A percentile compares a stretch with the other conserved stretches of the same genome.
Conservation (phyloP, 225 moss, liverwort and hornwort species). For the Anthoceros angustus region DNA sequence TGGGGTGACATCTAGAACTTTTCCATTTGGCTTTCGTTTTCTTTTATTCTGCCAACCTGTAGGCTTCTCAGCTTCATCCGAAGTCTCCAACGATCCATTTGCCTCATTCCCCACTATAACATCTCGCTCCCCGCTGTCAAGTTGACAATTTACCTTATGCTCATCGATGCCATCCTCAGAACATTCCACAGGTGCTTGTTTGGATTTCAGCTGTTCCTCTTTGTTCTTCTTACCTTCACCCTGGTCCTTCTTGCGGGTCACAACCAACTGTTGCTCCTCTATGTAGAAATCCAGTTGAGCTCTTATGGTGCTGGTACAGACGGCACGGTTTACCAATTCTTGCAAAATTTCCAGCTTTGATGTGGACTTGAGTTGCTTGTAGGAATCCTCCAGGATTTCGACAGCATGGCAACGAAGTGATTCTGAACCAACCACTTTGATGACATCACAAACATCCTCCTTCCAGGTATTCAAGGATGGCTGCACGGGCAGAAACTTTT, state of each 20-base stretch:
- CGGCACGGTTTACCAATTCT: slow-evolving; percentile 51
- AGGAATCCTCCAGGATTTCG: slow-evolving; percentile 71
- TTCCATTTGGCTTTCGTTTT: slow-evolving; percentile 88
- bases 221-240: slow-evolving; percentile 59
- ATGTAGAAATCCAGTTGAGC: slow-evolving; percentile 86
- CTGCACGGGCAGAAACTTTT: slow-evolving; percentile 6
- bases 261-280: slow-evolving; percentile 61
- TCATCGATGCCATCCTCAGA: slow-evolving; percentile 31
- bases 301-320: slow-evolving; percentile 57
- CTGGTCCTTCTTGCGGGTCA: slow-evolving; percentile 52
- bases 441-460: slow-evolving; percentile 82
- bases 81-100: not conserved
- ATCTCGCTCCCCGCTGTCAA: not conserved
- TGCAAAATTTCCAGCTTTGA: slow-evolving; percentile 75
- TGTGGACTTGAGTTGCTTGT: slow-evolving; percentile 39
- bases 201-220: slow-evolving; percentile 51
- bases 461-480: slow-evolving; percentile 44
- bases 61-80: slow-evolving; percentile 37
- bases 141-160: slow-evolving; percentile 11
- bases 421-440: slow-evolving; percentile 61
- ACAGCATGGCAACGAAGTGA: slow-evolving; percentile 38
- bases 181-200: slow-evolving; percentile 30
- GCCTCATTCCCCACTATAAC: not conserved
- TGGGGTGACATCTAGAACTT: slow-evolving; percentile 47
- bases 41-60: slow-evolving; percentile 36